A percentile compares a stretch with the other conserved stretches of the same genome.
Conservation (phyloP, 1,284 basidiomycete species). For the Paramarasmius palmivorus region DNA sequence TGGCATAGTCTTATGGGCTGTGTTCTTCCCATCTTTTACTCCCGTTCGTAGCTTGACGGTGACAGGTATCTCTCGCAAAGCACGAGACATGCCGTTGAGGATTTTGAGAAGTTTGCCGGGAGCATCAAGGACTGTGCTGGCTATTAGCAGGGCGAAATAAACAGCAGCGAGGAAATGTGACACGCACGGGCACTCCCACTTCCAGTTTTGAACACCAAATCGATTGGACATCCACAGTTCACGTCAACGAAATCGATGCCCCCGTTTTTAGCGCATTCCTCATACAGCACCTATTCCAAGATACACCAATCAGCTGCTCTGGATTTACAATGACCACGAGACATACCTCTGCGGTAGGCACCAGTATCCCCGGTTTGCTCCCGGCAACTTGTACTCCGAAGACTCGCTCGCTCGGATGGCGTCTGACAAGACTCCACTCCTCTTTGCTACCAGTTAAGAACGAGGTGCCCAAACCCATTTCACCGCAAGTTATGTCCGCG, state of each 20-base stretch:
- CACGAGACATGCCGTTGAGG: constrained; percentile 88
- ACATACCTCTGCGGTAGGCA: constrained; percentile 85
- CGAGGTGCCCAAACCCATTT: constrained; percentile 87
- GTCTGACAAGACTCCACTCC: constrained; percentile 88
- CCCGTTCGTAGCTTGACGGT: constrained; percentile 95
- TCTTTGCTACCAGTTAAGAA: constrained; percentile 83
- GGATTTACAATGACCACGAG: too few species aligned
- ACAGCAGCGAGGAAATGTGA: neutral
- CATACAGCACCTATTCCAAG: constrained; percentile 21
- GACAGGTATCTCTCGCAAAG: constrained; percentile 91
- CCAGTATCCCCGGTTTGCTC: constrained; percentile 73
- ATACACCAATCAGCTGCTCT: too few species aligned
- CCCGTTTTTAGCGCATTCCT: constrained; percentile 50
- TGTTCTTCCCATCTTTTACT: constrained; percentile 84
- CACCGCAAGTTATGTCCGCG: constrained; percentile 93
- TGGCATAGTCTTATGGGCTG: constrained; percentile 91
- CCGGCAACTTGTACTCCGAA: constrained; percentile 92
- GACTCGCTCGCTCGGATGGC: constrained; percentile 85
- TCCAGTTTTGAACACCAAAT: constrained; percentile 91
- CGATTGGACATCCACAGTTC: constrained; percentile 97
- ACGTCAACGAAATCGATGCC: constrained; percentile 91
- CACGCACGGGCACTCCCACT: constrained; percentile 84
- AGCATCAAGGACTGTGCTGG: constrained; percentile 75
- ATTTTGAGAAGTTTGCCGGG: constrained; percentile 85
- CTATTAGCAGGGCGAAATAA: neutral